phyloP scores from a whole-genome alignment of 306 rosid genomes.

The Astragalus glycyphyllos region DNA sequence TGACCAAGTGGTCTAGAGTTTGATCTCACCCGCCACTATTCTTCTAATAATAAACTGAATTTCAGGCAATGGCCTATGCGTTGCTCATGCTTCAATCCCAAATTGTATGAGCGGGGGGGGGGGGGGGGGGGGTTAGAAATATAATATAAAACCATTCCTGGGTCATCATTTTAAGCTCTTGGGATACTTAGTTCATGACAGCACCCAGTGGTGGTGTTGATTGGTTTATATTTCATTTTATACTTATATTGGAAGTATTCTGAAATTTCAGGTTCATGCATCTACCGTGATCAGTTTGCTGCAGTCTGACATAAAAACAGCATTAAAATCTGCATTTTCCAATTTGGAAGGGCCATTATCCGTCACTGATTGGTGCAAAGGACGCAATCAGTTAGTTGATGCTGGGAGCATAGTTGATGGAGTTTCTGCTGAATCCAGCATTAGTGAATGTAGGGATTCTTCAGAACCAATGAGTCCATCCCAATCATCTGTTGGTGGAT shows the following conservation, averaged over 20 bases:
- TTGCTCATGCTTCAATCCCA: conserved; percentile 3
- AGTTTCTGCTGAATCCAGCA: conserved; percentile 82
- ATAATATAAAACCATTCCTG: conserved; percentile 4
- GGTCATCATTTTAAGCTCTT: not conserved
- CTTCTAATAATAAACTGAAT: not conserved
- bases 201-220: conserved; percentile 24
- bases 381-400: conserved; percentile 79
- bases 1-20: not conserved
- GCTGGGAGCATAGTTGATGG: conserved; percentile 70
- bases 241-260: conserved; percentile 39
- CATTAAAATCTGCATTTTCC: conserved; percentile 91
- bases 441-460: conserved; percentile 85
- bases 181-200: conserved; percentile 10
- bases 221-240: conserved; percentile 32
- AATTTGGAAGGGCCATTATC: conserved; percentile 89
- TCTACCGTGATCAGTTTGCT: conserved; percentile 83
- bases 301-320: conserved; percentile 92
- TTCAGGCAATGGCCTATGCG: not conserved
- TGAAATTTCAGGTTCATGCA: conserved; percentile 75
- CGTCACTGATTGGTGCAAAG: conserved; percentile 96
- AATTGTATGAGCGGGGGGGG: not conserved
- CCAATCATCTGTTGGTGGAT: conserved; percentile 80
- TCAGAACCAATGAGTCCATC: conserved; percentile 95
- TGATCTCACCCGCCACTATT: not conserved
- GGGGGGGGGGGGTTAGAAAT: not conserved